Evolutionary conservation across 495 filamentous ascomycete species (phyloP).

Genomic region (Neurospora discreta): DNA sequence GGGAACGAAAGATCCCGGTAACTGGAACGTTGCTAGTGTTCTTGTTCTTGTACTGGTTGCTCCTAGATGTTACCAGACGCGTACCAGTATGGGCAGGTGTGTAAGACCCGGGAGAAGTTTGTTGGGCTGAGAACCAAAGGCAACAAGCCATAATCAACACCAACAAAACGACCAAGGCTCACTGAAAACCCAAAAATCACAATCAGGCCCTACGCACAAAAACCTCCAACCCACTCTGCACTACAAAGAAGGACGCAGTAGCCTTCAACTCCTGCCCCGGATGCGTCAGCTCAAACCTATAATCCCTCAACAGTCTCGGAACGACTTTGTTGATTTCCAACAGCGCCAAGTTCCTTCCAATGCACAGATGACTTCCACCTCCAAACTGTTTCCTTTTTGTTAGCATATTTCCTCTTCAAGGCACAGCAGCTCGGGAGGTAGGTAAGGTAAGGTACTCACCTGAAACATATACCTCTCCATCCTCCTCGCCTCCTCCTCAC

Average conservation of each 20-base stretch:
- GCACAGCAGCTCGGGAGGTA: too few species aligned
- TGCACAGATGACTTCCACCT: constrained; percentile 42
- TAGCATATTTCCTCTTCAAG: not conserved
- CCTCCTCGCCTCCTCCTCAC: constrained; percentile 29
- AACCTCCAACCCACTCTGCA: constrained; percentile 38
- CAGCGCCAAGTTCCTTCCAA: constrained; percentile 44
- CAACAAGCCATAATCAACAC: not conserved
- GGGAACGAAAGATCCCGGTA: not conserved
- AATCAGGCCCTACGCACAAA: constrained; percentile 20
- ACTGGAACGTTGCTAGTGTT: not conserved
- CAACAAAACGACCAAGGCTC: not conserved
- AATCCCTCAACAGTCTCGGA: constrained; percentile 37
- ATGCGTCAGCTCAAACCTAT: constrained; percentile 38
- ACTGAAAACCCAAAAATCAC: not conserved
- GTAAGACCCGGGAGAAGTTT: not conserved
- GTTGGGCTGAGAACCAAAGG: not conserved
- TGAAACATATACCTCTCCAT: constrained; percentile 43
- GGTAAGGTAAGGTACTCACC: constrained; percentile 16
- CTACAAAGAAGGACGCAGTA: constrained; percentile 44
- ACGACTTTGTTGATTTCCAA: constrained; percentile 48
- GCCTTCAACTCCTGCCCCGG: constrained; percentile 32
- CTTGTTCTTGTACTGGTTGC: not conserved
- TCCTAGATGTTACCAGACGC: not conserved
- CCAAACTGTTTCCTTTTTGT: constrained; percentile 28
- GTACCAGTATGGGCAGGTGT: not conserved